Percentiles rank a stretch among this genome's conserved stretches.
Evolutionary conservation across 2,329 filamentous ascomycete species (phyloP).

Genomic region (Ophiocordyceps camponoti-rufipedis): DNA sequence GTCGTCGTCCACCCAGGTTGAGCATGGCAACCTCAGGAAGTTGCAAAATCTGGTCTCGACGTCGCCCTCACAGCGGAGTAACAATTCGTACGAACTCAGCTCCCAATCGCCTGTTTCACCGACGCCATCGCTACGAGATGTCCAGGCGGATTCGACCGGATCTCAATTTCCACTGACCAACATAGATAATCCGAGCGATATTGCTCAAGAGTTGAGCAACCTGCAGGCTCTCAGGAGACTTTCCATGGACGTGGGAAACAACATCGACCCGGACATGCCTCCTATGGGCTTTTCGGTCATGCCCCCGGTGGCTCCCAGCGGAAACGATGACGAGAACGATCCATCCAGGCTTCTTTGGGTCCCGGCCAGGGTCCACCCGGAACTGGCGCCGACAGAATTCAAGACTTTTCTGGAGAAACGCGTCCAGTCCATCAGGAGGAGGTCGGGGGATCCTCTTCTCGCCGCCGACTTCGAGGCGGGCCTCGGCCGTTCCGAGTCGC

Average conservation of each 20-base stretch:
- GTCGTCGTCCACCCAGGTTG: slow-evolving; percentile 11
- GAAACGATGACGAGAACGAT: slow-evolving; percentile 69
- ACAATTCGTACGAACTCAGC: slow-evolving; percentile 20
- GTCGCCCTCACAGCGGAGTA: slow-evolving; percentile 18
- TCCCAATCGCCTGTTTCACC: slow-evolving; percentile 30
- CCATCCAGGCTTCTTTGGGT: slow-evolving; percentile 88
- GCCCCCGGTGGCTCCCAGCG: slow-evolving; percentile 52
- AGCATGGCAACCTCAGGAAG: slow-evolving; percentile 19
- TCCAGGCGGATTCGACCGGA: slow-evolving; percentile 40
- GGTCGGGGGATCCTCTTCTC: slow-evolving; percentile 55
- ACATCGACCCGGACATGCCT: slow-evolving; percentile 55
- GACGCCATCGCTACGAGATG: slow-evolving; percentile 32
- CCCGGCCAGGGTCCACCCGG: slow-evolving; percentile 81
- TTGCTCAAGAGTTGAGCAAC: slow-evolving; percentile 84
- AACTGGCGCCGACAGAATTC: slow-evolving; percentile 89
- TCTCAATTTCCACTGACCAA: slow-evolving; percentile 68
- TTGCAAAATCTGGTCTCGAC: slow-evolving; percentile 22
- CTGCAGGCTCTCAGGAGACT: slow-evolving; percentile 76
- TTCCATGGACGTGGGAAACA: slow-evolving; percentile 82
- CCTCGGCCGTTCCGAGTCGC: slow-evolving; percentile 36
- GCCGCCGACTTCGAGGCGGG: slow-evolving; percentile 32
- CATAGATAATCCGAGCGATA: slow-evolving; percentile 74
- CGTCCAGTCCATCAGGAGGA: slow-evolving; percentile 72
- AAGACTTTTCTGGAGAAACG: slow-evolving; percentile 91
- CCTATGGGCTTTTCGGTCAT: slow-evolving; percentile 50